phyloP scores from a whole-genome alignment of 441 rosid genomes.

The Sinapis alba region DNA sequence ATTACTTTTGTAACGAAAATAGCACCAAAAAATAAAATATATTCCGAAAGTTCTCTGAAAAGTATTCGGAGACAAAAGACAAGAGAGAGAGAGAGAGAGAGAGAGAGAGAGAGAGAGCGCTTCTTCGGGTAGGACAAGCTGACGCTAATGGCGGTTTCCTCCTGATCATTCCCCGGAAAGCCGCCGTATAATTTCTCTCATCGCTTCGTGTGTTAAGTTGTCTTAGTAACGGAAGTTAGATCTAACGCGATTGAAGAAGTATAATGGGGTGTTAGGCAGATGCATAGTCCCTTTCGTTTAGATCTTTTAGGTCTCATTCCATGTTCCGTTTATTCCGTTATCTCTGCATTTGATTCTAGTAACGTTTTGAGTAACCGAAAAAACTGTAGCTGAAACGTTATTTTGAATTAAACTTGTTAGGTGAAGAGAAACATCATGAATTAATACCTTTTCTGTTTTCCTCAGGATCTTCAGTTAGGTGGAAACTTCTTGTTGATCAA shows the following conservation, averaged over 20 bases:
- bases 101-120: slow-evolving; percentile 19
- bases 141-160: slow-evolving; percentile 39
- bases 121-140: slow-evolving; percentile 34
- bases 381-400: slow-evolving; percentile 17
- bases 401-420: slow-evolving; percentile 14
- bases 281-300: slow-evolving; percentile 13
- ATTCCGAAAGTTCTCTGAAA: slow-evolving; percentile 32
- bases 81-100: not conserved
- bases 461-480: slow-evolving; percentile 21
- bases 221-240: slow-evolving; percentile 18
- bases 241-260: slow-evolving; percentile 22
- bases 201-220: slow-evolving; percentile 6
- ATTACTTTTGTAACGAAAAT: not conserved
- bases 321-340: not conserved
- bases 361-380: not conserved
- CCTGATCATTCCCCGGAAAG: slow-evolving; percentile 35
- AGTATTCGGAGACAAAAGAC: slow-evolving; percentile 29
- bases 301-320: slow-evolving; percentile 26
- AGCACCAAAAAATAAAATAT: not conserved
- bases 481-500: slow-evolving; percentile 1
- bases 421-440: not conserved
- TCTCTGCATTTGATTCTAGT: slow-evolving; percentile 5
- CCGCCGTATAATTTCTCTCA: slow-evolving; percentile 17
- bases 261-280: not conserved
- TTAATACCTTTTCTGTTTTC: not conserved